A percentile compares a stretch with the other conserved stretches of the same genome.
phyloP scores from a whole-genome alignment of 2,329 filamentous ascomycete genomes.

The Penicillium olsonii region DNA sequence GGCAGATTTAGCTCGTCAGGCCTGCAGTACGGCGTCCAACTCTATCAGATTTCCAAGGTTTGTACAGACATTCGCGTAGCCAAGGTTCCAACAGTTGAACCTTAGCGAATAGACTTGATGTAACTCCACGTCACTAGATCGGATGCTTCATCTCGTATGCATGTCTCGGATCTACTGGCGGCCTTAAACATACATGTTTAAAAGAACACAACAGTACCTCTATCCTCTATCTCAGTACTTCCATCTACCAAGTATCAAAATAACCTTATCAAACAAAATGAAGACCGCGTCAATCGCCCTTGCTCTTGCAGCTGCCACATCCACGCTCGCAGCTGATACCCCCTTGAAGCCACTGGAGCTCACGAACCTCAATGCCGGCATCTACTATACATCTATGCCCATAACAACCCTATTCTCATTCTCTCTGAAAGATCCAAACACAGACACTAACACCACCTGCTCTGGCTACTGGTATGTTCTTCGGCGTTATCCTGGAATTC shows the following conservation, averaged over 20 bases:
- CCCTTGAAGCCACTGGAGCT: constrained; percentile 11
- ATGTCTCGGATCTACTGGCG: not conserved
- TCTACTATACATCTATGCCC: constrained; percentile 11
- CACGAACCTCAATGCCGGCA: constrained; percentile 8
- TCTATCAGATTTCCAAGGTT: not conserved
- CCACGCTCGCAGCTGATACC: constrained; percentile 11
- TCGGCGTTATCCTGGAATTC: no score
- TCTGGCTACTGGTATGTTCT: constrained; percentile 15
- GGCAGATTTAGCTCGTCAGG: no score
- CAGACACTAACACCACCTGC: constrained; percentile 10
- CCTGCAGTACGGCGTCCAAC: not conserved
- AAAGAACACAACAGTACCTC: not conserved
- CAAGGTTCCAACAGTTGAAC: no score
- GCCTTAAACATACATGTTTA: not conserved
- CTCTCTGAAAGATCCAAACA: constrained; percentile 18
- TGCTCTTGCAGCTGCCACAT: constrained; percentile 11
- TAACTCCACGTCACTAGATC: constrained; percentile 6
- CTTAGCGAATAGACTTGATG: not conserved
- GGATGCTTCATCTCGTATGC: not conserved
- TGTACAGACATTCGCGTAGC: not conserved
- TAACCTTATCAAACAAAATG: constrained; percentile 8
- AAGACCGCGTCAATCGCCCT: constrained; percentile 10
- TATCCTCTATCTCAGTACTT: not conserved
- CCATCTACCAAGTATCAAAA: no score
- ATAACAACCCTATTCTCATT: constrained; percentile 8